Base-by-base conservation (phyloP, 2,329 filamentous ascomycete genomes). In the Alternaria arbusti region DNA sequence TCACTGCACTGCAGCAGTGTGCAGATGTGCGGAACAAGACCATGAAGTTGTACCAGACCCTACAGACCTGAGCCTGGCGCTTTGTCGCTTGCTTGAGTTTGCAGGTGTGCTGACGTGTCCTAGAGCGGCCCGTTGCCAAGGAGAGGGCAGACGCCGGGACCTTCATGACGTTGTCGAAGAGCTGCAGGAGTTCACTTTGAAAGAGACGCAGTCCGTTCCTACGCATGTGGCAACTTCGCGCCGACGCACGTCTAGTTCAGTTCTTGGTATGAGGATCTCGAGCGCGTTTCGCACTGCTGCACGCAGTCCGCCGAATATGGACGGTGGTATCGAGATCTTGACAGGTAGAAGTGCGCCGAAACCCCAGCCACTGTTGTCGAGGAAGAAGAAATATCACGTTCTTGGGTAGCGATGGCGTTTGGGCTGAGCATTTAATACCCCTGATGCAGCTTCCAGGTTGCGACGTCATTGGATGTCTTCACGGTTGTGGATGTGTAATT, bases 1-100 rank as follows among this genome's bases (percentile, higher is more conserved):
- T 87, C 61, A 77, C 83, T 60, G 85, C 85, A 10, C 80, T 93
- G 60, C 66, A 71, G 55, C 69, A 73, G 64, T 79, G 76, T 57
- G 72, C 75, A 58, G 74, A 76, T 51, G 68, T 76, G n/a, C 66
- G 74, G 9, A 73, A 74, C 49, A 75, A 75, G 64, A 67, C 73
- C 7, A 70, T 74, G 50, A 77, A 74, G 70, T 44, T 73, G 70
- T 71, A 70, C 56, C 68, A 70, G 64, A 61, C 62, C 54, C 65
- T 66, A 49, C 62, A 62, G 46, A 62, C 59, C 25, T 65, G 45
- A 60, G 60, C 44, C n/a, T 17, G 32, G 45, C 51, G 12, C 25
- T 26, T 54, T 15, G 4, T 20, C 8, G 26, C 40, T 51, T 36
- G 44, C 11, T 51, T n/a, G 8, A 55, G 45, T 55, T 43, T 63